Evolutionary conservation across 2,329 filamentous ascomycete species (phyloP), one percentile per base, ranked within the genome.

Genomic region (Trichophyton verrucosum): DNA sequence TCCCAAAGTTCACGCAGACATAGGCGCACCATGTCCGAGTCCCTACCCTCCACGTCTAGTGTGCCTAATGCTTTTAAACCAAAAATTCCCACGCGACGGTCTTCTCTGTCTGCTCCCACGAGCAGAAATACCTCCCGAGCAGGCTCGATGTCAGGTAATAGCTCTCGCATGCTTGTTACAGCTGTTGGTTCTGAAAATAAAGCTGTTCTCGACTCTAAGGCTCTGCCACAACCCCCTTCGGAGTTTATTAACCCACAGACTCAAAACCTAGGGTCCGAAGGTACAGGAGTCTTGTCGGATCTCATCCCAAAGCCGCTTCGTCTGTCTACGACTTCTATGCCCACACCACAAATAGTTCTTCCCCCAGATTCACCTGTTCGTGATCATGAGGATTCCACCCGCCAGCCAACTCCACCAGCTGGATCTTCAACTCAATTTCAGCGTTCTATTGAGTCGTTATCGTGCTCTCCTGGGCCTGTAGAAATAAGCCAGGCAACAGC

Each of bases 401-500:
- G 58, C 11, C 30, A n/a, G 8, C 58, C n/a, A 53, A 56, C 60
- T 36, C 60, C 58, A 58, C 57, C 57, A 24, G 17, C 30, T 5
- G 38, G 17, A 13, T 58, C 58, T 5, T 60, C 30, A 3, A 63
- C 62, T 3, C 64, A 63, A 8, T 66, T 80, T 1, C 73, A 75
- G 53, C 69, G 71, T 68, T 82, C 70, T 61, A 77, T 73, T 64
- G 72, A 74, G 33, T 78, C 71, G 64, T 79, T 64, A 66, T 82
- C 72, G 64, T 80, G 65, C 65, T 82, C 80, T 0, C 80, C 79
- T 0, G 78, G 77, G 1, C 71, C 74, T 1, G 72, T 81, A 9
- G 83, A 86, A 70, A 78, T 86, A 59, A 81, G 77, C 62, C 82
- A 86, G 68, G 84, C 83, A 8, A 83, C 77, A 47, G 82, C 81